Evolutionary conservation across 441 rosid genomes (phyloP).

Genomic region (Sinapis alba): DNA sequence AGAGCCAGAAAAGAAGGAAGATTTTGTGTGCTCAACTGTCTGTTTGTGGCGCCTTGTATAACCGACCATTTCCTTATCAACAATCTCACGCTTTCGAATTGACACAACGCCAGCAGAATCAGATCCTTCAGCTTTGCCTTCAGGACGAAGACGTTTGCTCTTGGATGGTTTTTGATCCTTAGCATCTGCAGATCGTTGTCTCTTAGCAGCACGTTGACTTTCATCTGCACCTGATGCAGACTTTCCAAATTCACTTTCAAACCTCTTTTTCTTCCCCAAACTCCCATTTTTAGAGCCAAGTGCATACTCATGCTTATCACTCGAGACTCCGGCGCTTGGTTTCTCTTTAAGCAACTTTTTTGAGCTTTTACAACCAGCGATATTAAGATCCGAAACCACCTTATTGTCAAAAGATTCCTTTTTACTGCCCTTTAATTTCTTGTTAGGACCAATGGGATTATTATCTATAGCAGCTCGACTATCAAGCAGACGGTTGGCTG

Average conservation of each 20-base stretch:
- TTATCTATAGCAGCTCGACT: constrained; percentile 38
- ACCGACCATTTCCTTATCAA: constrained; percentile 70
- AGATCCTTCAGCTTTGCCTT: constrained; percentile 44
- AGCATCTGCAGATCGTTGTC: constrained; percentile 46
- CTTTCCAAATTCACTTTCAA: constrained; percentile 46
- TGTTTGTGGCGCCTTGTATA: constrained; percentile 60
- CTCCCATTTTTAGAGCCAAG: constrained; percentile 38
- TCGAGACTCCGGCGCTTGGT: constrained; percentile 41
- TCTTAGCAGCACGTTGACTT: constrained; percentile 51
- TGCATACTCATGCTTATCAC: constrained; percentile 36
- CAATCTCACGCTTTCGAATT: constrained; percentile 42
- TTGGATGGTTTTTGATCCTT: constrained; percentile 41
- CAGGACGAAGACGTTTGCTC: constrained; percentile 41
- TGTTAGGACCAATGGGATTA: constrained; percentile 38
- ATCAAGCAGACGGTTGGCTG: constrained; percentile 40
- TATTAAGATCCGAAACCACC: constrained; percentile 15
- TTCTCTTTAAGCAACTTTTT: constrained; percentile 42
- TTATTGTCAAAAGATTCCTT: constrained; percentile 14
- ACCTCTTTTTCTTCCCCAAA: constrained; percentile 44
- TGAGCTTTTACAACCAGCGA: constrained; percentile 5
- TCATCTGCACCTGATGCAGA: constrained; percentile 41
- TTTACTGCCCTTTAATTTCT: constrained; percentile 37
- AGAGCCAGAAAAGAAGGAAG: constrained; percentile 44
- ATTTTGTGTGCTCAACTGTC: constrained; percentile 61
- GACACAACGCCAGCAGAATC: constrained; percentile 32